phyloP scores from a whole-genome alignment of 208 protist genomes.

The Blastocrithidia nonstop region DNA sequence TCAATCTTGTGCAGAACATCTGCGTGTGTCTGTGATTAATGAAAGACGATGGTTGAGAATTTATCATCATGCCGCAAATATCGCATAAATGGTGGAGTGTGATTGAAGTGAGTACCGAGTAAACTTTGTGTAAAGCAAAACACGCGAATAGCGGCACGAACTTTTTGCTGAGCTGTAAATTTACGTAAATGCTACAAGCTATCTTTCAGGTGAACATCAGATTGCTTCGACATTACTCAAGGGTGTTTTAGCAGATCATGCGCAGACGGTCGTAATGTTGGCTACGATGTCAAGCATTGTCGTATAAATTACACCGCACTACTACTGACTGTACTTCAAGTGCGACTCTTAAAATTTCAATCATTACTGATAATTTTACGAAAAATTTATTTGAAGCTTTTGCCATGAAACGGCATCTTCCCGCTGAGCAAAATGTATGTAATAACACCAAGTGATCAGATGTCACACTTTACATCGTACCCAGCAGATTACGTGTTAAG shows the following conservation, averaged over 20 bases:
- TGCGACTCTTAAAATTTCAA: slow-evolving; percentile 29
- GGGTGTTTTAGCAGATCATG: slow-evolving; percentile 34
- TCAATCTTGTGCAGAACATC: slow-evolving; percentile 40
- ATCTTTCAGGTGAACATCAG: slow-evolving; percentile 28
- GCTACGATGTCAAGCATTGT: slow-evolving; percentile 46
- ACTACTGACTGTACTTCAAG: slow-evolving; percentile 34
- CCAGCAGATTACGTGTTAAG: slow-evolving; percentile 16
- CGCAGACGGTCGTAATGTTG: slow-evolving; percentile 43
- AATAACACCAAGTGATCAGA: slow-evolving; percentile 78
- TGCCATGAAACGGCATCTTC: slow-evolving; percentile 68
- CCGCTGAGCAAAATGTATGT: slow-evolving; percentile 74
- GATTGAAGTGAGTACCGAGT: slow-evolving; percentile 30
- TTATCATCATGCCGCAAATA: slow-evolving; percentile 60
- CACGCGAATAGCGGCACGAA: slow-evolving; percentile 43
- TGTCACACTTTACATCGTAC: slow-evolving; percentile 72
- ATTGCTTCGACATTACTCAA: slow-evolving; percentile 34
- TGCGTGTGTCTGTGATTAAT: slow-evolving; percentile 60
- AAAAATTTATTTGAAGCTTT: slow-evolving; percentile 59
- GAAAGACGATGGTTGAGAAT: slow-evolving; percentile 36
- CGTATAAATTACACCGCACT: slow-evolving; percentile 42
- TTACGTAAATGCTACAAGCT: slow-evolving; percentile 26
- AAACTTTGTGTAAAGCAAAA: slow-evolving; percentile 47
- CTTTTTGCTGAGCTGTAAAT: slow-evolving; percentile 48
- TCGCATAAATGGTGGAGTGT: slow-evolving; percentile 64
- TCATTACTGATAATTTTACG: slow-evolving; percentile 31